phyloP scores from a whole-genome alignment of 495 filamentous ascomycete species.

The Neurospora sp. region DNA sequence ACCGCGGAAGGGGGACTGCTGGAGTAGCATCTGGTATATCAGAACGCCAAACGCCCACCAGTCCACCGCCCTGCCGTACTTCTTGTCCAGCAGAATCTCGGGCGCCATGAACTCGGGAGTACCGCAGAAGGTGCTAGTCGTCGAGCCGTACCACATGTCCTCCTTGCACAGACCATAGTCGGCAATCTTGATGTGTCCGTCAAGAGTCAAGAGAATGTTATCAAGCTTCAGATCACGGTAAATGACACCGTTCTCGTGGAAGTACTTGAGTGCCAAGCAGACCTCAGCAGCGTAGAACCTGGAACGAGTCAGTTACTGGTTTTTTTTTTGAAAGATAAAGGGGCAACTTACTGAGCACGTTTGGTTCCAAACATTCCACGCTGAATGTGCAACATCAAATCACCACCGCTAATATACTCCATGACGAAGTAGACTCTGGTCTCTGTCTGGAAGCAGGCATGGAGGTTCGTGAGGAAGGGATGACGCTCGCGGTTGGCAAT shows the following conservation, averaged over 20 bases:
- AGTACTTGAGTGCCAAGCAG: conserved; percentile 94
- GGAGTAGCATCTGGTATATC: conserved; percentile 99
- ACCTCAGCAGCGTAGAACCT: conserved; percentile 94
- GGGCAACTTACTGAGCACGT: conserved; percentile 57
- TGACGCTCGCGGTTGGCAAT: conserved; percentile 97
- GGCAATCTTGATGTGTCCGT: conserved; percentile 97
- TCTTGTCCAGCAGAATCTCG: conserved; percentile 98
- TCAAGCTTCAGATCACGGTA: conserved; percentile 99
- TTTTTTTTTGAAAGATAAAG: background rate
- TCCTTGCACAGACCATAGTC: conserved; percentile 99
- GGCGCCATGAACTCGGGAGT: conserved; percentile 99
- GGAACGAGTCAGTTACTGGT: background rate
- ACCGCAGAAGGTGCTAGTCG: conserved; percentile 96
- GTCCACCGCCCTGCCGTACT: conserved; percentile 96
- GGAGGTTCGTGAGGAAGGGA: conserved; percentile 89
- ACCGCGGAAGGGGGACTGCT: conserved; percentile 97
- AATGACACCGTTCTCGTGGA: conserved; percentile 98
- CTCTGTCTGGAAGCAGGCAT: conserved; percentile 99
- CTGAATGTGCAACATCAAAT: conserved; percentile 99
- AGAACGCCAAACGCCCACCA: conserved; percentile 99
- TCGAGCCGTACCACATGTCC: conserved; percentile 98
- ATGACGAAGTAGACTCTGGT: conserved; percentile 99
- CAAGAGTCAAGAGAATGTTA: conserved; percentile 91
- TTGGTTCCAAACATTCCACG: conserved; percentile 92
- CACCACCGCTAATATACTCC: conserved; percentile 98